These are phyloP conservation scores for Parachaetomium inaequale DNA, from an alignment of 495 filamentous ascomycete species.

Conservation along the genomic window DNA sequence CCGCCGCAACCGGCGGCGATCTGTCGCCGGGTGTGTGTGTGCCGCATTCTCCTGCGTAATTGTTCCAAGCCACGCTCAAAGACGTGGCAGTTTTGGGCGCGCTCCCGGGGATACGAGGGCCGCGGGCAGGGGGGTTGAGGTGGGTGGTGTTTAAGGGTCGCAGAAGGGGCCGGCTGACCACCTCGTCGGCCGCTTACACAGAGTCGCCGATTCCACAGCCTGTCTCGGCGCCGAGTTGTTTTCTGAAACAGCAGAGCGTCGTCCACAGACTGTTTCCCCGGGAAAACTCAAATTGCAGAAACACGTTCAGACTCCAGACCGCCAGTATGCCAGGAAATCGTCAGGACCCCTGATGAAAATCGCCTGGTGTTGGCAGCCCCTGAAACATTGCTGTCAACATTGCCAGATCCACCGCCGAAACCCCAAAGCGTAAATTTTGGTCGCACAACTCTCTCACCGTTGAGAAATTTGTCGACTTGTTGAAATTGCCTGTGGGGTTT, in stretches of 20 bases:
- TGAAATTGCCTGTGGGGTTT: slow-evolving; percentile 32
- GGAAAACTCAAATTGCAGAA: slow-evolving; percentile 14
- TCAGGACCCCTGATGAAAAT: slow-evolving; percentile 1
- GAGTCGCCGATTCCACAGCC: slow-evolving; percentile 9
- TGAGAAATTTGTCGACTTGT: slow-evolving; percentile 17
- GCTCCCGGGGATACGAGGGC: slow-evolving; percentile 14
- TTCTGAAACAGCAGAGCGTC: slow-evolving; percentile 21
- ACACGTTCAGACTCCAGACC: background rate
- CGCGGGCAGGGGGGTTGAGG: background rate
- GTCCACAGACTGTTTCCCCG: background rate
- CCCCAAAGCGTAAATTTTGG: slow-evolving; percentile 8
- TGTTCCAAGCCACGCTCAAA: slow-evolving; percentile 8
- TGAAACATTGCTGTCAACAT: slow-evolving; percentile 3
- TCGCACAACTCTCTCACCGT: slow-evolving; percentile 6
- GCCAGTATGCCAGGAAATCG: slow-evolving; percentile 7
- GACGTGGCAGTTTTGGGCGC: slow-evolving; percentile 6
- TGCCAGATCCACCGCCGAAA: slow-evolving; percentile 3
- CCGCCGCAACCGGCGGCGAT: background rate
- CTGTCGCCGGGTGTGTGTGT: background rate
- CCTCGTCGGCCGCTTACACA: slow-evolving; percentile 14
- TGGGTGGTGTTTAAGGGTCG: slow-evolving; percentile 12
- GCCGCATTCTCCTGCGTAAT: background rate
- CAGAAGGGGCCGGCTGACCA: slow-evolving; percentile 25
- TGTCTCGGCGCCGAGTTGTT: slow-evolving; percentile 10
- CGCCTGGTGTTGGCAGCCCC: background rate